Evolutionary conservation across 75 land plant genomes (phyloP).

Genomic region (Chamaecyparis obtusa): DNA sequence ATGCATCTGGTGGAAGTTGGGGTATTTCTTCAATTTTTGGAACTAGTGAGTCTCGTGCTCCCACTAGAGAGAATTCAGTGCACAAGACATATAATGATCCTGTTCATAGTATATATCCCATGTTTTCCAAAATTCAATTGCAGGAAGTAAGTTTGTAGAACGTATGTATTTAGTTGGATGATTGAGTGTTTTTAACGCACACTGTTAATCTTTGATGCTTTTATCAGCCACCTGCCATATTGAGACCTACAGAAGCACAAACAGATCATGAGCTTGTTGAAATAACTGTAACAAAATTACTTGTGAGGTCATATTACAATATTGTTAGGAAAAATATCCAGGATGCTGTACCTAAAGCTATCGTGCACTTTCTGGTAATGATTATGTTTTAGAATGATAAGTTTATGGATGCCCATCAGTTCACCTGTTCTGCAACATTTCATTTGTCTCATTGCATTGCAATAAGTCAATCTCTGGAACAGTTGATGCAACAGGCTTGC

Average conservation of each 20-base stretch:
- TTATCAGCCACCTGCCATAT: conserved; percentile 46
- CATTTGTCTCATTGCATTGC: conserved; percentile 14
- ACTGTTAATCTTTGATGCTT: conserved; percentile 3
- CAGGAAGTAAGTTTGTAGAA: conserved; percentile 37
- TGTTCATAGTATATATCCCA: conserved; percentile 18
- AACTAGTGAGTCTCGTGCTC: conserved; percentile 41
- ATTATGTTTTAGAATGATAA: too few relatives aligned
- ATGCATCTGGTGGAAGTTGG: conserved; percentile 55
- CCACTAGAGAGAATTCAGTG: conserved; percentile 23
- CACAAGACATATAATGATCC: conserved; percentile 20
- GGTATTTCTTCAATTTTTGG: conserved; percentile 83
- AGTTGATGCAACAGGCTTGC: conserved; percentile 68
- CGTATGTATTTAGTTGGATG: neutral
- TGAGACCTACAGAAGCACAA: conserved; percentile 30
- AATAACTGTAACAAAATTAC: conserved; percentile 33
- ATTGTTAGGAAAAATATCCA: conserved; percentile 56
- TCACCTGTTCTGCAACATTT: neutral
- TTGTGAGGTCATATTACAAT: conserved; percentile 48
- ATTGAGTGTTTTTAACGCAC: neutral
- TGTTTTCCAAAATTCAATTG: conserved; percentile 33
- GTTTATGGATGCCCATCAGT: neutral
- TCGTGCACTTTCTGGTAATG: conserved; percentile 88
- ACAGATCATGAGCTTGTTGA: conserved; percentile 40
- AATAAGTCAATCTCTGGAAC: conserved; percentile 30
- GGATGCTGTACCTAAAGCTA: conserved; percentile 46